A percentile compares a stretch with the other conserved stretches of the same genome.
Conservation (phyloP, 441 rosid genomes). For the Gossypium schwendimanii region DNA sequence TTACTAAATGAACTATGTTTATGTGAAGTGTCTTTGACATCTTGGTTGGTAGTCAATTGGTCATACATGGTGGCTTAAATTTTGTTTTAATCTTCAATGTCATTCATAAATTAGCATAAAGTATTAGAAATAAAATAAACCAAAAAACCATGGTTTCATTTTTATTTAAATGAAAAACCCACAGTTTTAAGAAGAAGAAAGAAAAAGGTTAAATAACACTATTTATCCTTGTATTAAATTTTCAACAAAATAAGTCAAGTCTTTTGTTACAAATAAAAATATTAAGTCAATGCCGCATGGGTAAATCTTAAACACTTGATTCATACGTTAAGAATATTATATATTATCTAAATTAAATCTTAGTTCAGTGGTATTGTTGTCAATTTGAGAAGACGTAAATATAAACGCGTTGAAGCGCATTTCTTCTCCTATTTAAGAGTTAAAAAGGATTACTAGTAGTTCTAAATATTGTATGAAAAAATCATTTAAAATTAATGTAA, state of each 20-base stretch:
- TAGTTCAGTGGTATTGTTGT: no score
- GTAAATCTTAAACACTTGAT: not conserved
- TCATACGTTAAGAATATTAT: not conserved
- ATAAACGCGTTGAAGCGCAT: no score
- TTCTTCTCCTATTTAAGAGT: no score
- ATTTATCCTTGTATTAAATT: not conserved
- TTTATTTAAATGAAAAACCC: not conserved
- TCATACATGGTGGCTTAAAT: not conserved
- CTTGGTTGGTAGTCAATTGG: not conserved
- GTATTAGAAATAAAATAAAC: not conserved
- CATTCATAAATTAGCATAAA: not conserved
- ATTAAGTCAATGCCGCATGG: no score
- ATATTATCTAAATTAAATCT: not conserved
- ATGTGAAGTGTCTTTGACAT: not conserved
- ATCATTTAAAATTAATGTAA: no score
- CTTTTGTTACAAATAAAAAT: no score
- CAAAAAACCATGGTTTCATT: not conserved
- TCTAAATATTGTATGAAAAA: no score
- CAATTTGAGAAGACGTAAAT: no score
- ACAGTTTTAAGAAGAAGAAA: not conserved
- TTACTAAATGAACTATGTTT: not conserved
- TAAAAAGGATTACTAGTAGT: fast-evolving
- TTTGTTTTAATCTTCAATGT: not conserved
- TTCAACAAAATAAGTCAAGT: not conserved
- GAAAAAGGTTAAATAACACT: not conserved